Evolutionary conservation across 306 rosid species (phyloP), one percentile per base, ranked within the genome.

Genomic region (Luffa aegyptiaca): DNA sequence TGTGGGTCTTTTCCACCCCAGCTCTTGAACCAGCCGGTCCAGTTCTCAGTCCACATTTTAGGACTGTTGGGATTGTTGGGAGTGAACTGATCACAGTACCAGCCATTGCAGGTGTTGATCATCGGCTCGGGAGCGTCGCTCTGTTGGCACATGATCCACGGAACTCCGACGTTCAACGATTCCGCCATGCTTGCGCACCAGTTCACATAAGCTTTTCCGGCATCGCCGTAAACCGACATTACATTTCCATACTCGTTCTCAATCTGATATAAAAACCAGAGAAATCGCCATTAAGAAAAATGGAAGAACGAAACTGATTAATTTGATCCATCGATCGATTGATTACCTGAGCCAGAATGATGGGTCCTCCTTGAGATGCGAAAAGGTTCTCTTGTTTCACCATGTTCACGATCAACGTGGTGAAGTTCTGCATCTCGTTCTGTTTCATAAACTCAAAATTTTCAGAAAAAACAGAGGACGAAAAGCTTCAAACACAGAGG

Each of bases 101-200:
- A 89, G n/a, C 93, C 93, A 57, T 89, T 89, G 80, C 91, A 89
- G 44, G 93, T 86, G 45, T 86, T 87, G 42, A 90, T 86, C 92
- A 85, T 90, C 10, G 93, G 86, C 14, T 82, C 69, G 5, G 93
- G 91, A 33, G 93, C 91, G 53, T 88, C 86, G 0, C 2, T 2
- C 18, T 90, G 80, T 8, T 90, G 91, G 63, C 91, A 90, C 93
- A 90, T 90, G 31, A 88, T 85, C 93, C 93, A 90, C 55, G 93
- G 93, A 57, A 90, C 88, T 4, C 90, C 92, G 18, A 86, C 21
- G 21, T 88, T 2, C 0, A 76, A 80, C 0, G 93, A 84, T 0
- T 88, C 85, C 0, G 92, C 93, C 85, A 90, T 84, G 11, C 57
- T 73, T 0, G 93, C 87, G 9, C 89, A 86, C 92, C 93, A 90